A percentile compares a stretch with the other conserved stretches of the same genome.
phyloP scores from a whole-genome alignment of 495 filamentous ascomycete species.

The Hypoxylon lienhwacheense region DNA sequence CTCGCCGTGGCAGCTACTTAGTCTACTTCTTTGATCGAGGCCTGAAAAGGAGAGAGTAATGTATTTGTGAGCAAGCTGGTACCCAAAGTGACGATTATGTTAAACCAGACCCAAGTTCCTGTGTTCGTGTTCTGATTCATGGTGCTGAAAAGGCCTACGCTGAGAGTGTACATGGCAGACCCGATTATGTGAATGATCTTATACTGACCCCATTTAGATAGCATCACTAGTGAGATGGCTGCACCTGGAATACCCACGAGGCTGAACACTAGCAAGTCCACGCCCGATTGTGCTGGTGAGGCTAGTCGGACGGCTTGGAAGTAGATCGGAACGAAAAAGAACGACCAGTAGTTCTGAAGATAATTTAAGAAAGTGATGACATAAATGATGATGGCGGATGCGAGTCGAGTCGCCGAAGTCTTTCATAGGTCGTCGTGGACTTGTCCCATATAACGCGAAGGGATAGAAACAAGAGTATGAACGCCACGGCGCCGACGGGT shows the following conservation, averaged over 20 bases:
- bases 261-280: slow-evolving; percentile 44
- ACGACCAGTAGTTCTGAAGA: slow-evolving; percentile 39
- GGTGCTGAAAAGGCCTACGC: slow-evolving; percentile 48
- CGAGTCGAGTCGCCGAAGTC: slow-evolving; percentile 37
- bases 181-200: slow-evolving; percentile 46
- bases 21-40: slow-evolving; percentile 42
- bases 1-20: slow-evolving; percentile 46
- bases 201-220: slow-evolving; percentile 51
- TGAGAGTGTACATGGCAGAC: slow-evolving; percentile 45
- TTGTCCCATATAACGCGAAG: slow-evolving; percentile 38
- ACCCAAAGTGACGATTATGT: slow-evolving; percentile 35
- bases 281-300: slow-evolving; percentile 41
- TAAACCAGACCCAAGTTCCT: slow-evolving; percentile 39
- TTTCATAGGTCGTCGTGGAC: slow-evolving; percentile 15
- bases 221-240: slow-evolving; percentile 35
- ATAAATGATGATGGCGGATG: slow-evolving; percentile 32
- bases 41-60: slow-evolving; percentile 46
- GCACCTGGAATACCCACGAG: slow-evolving; percentile 40
- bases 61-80: slow-evolving; percentile 38
- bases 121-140: slow-evolving; percentile 39
- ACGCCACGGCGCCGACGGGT: slow-evolving; percentile 34
- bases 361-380: slow-evolving; percentile 32
- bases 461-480: slow-evolving; percentile 36
- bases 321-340: slow-evolving; percentile 54
- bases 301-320: slow-evolving; percentile 47